Evolutionary conservation across 1,284 basidiomycete genomes (phyloP), one percentile per base, ranked within the genome.

Genomic region (Heterobasidion irregulare): DNA sequence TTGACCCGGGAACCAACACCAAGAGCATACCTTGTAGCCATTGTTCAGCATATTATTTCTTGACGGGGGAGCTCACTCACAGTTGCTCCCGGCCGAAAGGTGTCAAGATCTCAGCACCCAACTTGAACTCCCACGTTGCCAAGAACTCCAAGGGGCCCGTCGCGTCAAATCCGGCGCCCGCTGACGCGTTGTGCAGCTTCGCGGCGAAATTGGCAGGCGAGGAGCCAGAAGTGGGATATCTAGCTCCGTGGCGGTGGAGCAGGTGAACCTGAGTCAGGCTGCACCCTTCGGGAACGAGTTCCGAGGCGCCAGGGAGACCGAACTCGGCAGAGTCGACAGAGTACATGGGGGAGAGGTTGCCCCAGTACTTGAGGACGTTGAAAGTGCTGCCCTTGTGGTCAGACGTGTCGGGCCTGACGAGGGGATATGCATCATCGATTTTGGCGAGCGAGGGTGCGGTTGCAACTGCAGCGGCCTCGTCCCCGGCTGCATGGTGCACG

Each of bases 271-370:
- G 77, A 8, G 68, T 75, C 49, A 84, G 65, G 36, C 68, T 66
- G 64, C 82, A 84, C 0, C 73, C 70, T 0, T 73, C 70, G 0
- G 82, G 83, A 5, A 82, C 63, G 8, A 71, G 54, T 1, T 78
- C 75, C 6, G 77, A 75, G 1, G 82, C 71, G 26, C 76, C 64
- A 41, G 70, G 70, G 12, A 85, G 70, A 15, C 82, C 83, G 61
- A 82, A 83, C 4, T 64, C 65, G 51, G 59, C 66, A 2, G 75
- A 73, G 15, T 73, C 68, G 35, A 83, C 75, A 2, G 79, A 82
- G 62, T 76, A 77, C 74, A 77, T 80, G 3, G 83, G 83, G 0
- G 77, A 70, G 18, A 85, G 74, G 62, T 79, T 82, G 16, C 80
- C 84, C 71, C 78, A 77, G 59, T 75, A 70, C 51, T 60, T 63